Percentiles rank a stretch among this genome's conserved stretches.
These are phyloP conservation scores for Fusarium piperis DNA, from an alignment of 2,329 filamentous ascomycete species.

Conservation along the genomic window DNA sequence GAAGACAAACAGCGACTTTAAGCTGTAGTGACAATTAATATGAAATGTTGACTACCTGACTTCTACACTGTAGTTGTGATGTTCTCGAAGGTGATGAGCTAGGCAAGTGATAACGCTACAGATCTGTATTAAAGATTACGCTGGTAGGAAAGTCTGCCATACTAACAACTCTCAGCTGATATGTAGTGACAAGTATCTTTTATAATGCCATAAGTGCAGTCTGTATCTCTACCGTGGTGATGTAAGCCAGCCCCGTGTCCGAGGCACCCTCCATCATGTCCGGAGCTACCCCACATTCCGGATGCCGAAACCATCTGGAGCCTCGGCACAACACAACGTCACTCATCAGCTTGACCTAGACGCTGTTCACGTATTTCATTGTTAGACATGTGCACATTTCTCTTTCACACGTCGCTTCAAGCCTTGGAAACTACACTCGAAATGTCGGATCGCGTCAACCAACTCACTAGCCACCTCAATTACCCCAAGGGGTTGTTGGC, in stretches of 20 bases:
- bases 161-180: neutral
- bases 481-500: slow-evolving; percentile 82
- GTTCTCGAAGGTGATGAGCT: neutral
- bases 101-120: neutral
- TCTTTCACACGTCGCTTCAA: neutral
- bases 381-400: neutral
- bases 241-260: neutral
- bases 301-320: slow-evolving; percentile 35
- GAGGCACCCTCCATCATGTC: neutral
- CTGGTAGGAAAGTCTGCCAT: neutral
- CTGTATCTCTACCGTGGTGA: neutral
- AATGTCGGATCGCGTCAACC: slow-evolving; percentile 68
- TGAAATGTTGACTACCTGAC: neutral
- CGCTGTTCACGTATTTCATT: neutral
- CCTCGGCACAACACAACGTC: slow-evolving; percentile 39
- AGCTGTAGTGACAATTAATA: slow-evolving; percentile 60
- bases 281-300: slow-evolving; percentile 39
- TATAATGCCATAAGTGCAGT: neutral
- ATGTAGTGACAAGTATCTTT: neutral
- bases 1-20: slow-evolving; percentile 78
- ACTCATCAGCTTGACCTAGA: neutral
- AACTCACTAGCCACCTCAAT: slow-evolving; percentile 83
- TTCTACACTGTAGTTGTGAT: neutral
- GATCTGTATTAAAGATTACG: neutral
- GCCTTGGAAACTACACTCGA: slow-evolving; percentile 41